These are phyloP conservation scores for Ehretia macrophylla DNA, from an alignment of 257 asterid genomes.

Conservation along the genomic window DNA sequence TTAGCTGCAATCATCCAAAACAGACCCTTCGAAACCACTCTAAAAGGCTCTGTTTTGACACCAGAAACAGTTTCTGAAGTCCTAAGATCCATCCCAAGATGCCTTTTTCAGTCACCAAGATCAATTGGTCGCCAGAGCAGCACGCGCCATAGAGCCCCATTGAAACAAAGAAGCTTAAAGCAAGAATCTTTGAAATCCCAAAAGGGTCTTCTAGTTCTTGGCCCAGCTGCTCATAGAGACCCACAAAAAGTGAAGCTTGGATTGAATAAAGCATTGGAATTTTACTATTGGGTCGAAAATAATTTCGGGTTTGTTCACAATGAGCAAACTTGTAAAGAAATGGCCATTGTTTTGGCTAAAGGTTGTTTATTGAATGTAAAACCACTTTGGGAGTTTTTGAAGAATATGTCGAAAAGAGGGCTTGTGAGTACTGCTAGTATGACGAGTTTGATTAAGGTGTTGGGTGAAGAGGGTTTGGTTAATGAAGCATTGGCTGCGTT, in stretches of 20 bases:
- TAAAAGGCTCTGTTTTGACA: conserved; percentile 37
- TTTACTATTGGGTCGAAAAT: conserved; percentile 74
- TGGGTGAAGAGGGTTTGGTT: conserved; percentile 84
- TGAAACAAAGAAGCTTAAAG: conserved; percentile 59
- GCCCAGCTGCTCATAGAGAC: conserved; percentile 85
- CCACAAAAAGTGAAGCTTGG: conserved; percentile 54
- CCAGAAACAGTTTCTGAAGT: conserved; percentile 56
- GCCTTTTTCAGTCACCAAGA: conserved; percentile 66
- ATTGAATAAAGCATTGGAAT: conserved; percentile 70
- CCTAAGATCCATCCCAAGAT: conserved; percentile 62
- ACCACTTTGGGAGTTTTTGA: conserved; percentile 70
- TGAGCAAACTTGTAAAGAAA: conserved; percentile 75
- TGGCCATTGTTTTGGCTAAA: conserved; percentile 76
- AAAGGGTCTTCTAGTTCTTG: conserved; percentile 57
- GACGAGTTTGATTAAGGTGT: conserved; percentile 76
- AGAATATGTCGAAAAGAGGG: conserved; percentile 64
- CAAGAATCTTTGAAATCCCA: conserved; percentile 40
- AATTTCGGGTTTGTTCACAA: conserved; percentile 55
- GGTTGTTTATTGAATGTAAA: conserved; percentile 48
- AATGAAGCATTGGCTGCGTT: conserved; percentile 76
- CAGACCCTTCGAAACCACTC: conserved; percentile 41
- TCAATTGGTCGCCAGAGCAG: conserved; percentile 81
- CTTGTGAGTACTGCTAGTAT: conserved; percentile 60
- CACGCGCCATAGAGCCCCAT: conserved; percentile 73
- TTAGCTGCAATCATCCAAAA: conserved; percentile 59